Conservation (phyloP, 305 asterid genomes). For the Fraxinus latifolia region DNA sequence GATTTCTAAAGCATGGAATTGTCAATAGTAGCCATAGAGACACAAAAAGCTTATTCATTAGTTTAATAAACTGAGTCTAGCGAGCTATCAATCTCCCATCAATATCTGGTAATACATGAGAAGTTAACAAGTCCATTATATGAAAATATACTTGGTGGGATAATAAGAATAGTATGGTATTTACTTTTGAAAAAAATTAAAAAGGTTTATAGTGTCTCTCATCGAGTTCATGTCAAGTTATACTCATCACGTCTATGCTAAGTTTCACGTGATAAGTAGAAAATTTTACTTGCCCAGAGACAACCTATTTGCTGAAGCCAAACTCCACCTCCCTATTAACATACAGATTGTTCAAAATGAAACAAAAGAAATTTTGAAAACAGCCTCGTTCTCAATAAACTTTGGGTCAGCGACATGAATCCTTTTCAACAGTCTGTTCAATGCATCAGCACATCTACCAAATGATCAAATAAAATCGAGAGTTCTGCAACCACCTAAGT, state of each 20-base stretch:
- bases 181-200: neutral
- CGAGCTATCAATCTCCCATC: conserved; percentile 1
- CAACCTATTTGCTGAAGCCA: neutral
- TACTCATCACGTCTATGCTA: neutral
- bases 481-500: neutral
- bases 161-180: neutral
- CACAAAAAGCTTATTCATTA: conserved; percentile 3
- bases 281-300: conserved; percentile 1
- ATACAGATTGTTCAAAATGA: neutral
- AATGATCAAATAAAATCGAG: neutral
- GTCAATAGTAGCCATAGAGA: neutral
- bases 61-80: neutral
- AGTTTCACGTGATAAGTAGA: neutral
- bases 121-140: neutral
- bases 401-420: neutral
- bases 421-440: neutral
- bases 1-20: conserved; percentile 6
- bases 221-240: neutral
- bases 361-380: neutral
- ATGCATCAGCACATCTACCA: neutral
- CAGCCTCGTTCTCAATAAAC: neutral
- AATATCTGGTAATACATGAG: conserved; percentile 1
- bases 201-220: neutral
- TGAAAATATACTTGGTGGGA: neutral
- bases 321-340: neutral